Evolutionary conservation across 768 basidiomycete species (phyloP).

Genomic region (Suillus americanus): DNA sequence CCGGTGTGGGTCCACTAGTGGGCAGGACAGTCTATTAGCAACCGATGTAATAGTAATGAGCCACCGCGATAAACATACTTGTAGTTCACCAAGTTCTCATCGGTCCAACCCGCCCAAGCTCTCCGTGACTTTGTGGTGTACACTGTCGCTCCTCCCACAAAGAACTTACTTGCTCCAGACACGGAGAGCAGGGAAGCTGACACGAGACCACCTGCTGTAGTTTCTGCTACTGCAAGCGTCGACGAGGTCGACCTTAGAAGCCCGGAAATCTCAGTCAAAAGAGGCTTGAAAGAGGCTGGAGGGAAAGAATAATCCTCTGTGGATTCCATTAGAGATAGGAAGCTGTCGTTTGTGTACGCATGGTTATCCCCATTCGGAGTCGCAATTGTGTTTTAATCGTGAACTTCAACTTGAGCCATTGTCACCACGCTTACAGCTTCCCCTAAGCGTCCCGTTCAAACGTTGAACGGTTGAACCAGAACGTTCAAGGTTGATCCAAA

Average conservation of each 20-base stretch:
- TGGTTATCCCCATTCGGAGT: not conserved
- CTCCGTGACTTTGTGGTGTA: constrained; percentile 17
- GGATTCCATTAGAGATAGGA: not conserved
- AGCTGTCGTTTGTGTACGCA: not conserved
- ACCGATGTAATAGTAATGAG: too few species aligned
- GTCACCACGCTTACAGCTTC: too few species aligned
- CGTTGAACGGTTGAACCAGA: too few species aligned
- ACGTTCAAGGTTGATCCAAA: not conserved
- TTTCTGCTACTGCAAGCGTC: constrained; percentile 21
- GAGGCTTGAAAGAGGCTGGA: constrained; percentile 15
- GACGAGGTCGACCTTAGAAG: constrained; percentile 13
- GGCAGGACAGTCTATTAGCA: not conserved
- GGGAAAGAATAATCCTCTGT: constrained; percentile 13
- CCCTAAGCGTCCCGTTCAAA: too few species aligned
- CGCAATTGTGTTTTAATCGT: not conserved
- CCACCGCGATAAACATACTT: constrained; percentile 7
- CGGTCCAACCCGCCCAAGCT: constrained; percentile 20
- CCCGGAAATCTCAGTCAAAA: constrained; percentile 14
- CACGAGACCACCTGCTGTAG: constrained; percentile 20
- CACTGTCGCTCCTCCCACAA: constrained; percentile 17
- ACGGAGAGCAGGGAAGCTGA: constrained; percentile 19
- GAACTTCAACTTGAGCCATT: too few species aligned
- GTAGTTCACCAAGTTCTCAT: constrained; percentile 16
- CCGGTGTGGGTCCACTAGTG: constrained; percentile 19
- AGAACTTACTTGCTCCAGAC: constrained; percentile 19